Evolutionary conservation across 441 rosid genomes (phyloP).

Genomic region (Corymbia citriodora): DNA sequence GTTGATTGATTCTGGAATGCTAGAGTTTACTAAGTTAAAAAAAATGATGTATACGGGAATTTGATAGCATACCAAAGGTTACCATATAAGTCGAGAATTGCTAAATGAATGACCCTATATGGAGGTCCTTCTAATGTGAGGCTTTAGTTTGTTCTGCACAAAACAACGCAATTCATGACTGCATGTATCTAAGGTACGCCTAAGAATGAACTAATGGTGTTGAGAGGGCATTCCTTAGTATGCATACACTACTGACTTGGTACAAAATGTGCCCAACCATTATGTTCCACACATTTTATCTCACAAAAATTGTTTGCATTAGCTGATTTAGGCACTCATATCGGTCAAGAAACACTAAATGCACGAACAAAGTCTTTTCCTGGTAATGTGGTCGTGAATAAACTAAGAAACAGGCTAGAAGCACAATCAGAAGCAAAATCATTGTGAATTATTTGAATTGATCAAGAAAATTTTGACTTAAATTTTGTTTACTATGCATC

Average conservation of each 20-base stretch:
- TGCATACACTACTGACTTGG: too few relatives aligned
- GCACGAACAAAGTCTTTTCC: too few relatives aligned
- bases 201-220: neutral
- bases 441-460: neutral
- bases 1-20: too few relatives aligned
- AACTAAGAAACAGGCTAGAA: neutral
- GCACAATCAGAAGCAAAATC: neutral
- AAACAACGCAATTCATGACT: neutral
- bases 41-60: neutral
- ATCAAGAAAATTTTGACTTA: neutral
- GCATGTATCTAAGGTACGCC: neutral
- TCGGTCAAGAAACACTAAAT: too few relatives aligned
- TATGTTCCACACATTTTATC: neutral
- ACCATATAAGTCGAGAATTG: neutral
- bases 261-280: neutral
- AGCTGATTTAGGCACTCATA: neutral
- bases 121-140: neutral
- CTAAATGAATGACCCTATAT: neutral
- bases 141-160: neutral
- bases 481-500: too few relatives aligned
- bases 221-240: too few relatives aligned
- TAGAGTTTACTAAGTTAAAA: too few relatives aligned
- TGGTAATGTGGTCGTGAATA: neutral
- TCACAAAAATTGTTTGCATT: neutral
- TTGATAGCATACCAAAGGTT: neutral